Conservation (phyloP, 1,284 basidiomycete species). For the Sanghuangporus baumii region DNA sequence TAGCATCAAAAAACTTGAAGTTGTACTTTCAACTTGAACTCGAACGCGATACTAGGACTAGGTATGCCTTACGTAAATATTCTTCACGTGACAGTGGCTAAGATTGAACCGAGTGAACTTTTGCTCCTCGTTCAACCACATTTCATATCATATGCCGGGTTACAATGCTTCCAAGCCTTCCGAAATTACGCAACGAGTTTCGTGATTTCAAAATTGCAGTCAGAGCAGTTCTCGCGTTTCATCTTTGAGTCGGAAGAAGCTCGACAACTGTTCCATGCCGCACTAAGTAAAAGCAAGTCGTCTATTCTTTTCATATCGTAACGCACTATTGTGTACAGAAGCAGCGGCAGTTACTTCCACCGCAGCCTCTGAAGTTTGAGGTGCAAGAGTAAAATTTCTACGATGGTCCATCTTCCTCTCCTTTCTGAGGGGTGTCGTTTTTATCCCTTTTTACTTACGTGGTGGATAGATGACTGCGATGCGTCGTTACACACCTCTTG, state of each 20-base stretch:
- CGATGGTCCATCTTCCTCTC: conserved; percentile 14
- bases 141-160: too few species aligned
- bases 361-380: conserved; percentile 18
- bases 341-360: conserved; percentile 14
- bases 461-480: conserved; percentile 8
- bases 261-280: not conserved
- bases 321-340: conserved; percentile 18
- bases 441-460: not conserved
- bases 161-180: too few species aligned
- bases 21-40: too few species aligned
- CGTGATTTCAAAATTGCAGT: too few species aligned
- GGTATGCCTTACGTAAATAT: too few species aligned
- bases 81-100: too few species aligned
- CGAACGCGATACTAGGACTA: too few species aligned
- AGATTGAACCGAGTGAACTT: too few species aligned
- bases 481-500: not conserved
- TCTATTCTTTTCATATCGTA: not conserved
- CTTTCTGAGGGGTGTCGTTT: conserved; percentile 13
- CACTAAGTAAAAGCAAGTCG: not conserved
- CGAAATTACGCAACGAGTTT: too few species aligned
- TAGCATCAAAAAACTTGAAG: too few species aligned
- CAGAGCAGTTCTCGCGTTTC: too few species aligned
- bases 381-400: conserved; percentile 12
- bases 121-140: too few species aligned
- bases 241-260: not conserved